A percentile compares a stretch with the other conserved stretches of the same genome.
phyloP scores from a whole-genome alignment of 2,329 filamentous ascomycete species.

The Neofusicoccum umdonicola region DNA sequence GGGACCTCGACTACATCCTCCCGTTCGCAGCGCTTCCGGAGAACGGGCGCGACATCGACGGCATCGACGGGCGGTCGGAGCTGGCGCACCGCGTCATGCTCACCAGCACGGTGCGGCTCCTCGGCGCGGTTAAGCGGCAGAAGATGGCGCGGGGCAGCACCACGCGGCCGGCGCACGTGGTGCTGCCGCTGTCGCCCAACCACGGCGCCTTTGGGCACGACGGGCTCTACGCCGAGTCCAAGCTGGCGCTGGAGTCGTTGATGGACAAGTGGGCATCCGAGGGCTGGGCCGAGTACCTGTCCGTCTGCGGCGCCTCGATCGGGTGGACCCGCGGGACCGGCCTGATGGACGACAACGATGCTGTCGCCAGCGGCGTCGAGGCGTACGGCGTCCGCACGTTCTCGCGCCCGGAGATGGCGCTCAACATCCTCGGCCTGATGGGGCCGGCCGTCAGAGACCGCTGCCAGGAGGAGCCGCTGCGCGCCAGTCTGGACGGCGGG shows the following conservation, averaged over 20 bases:
- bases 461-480: not conserved
- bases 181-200: conserved; percentile 47
- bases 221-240: conserved; percentile 47
- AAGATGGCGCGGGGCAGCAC: conserved; percentile 30
- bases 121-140: conserved; percentile 34
- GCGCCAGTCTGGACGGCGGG: not conserved
- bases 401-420: conserved; percentile 37
- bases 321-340: conserved; percentile 48
- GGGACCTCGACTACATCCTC: conserved; percentile 41
- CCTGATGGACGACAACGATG: conserved; percentile 45
- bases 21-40: conserved; percentile 46
- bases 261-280: conserved; percentile 38
- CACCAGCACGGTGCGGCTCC: conserved; percentile 38
- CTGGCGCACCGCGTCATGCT: conserved; percentile 43
- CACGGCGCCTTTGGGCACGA: conserved; percentile 45
- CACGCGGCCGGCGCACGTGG: conserved; percentile 38
- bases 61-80: conserved; percentile 35
- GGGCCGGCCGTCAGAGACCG: not conserved
- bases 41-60: conserved; percentile 35
- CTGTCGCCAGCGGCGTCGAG: conserved; percentile 39
- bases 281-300: conserved; percentile 39
- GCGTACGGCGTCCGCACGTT: conserved; percentile 41
- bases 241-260: conserved; percentile 39
- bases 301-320: conserved; percentile 43
- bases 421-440: not conserved